phyloP scores from a whole-genome alignment of 208 protist genomes.

The Acanthamoeba culbertsoni region DNA sequence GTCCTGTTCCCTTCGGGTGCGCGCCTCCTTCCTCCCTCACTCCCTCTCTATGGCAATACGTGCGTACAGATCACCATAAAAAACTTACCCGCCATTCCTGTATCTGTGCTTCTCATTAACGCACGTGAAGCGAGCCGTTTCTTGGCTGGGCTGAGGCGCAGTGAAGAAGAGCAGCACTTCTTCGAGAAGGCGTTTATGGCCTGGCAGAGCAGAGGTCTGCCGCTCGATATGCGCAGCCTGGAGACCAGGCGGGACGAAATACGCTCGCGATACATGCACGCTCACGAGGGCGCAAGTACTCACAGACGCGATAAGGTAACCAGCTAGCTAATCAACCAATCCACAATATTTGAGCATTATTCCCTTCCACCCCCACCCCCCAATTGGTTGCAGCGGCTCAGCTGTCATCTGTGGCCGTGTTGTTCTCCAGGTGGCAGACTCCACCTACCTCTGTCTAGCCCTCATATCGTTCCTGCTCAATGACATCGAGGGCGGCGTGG shows the following conservation, averaged over 20 bases:
- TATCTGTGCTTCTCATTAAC: background rate
- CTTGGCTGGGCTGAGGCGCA: background rate
- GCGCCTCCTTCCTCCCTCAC: background rate
- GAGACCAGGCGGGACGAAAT: background rate
- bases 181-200: background rate
- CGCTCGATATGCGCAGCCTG: background rate
- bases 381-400: too few relatives aligned
- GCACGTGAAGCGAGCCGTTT: background rate
- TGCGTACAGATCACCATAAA: too few relatives aligned
- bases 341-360: too few relatives aligned
- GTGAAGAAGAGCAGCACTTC: background rate
- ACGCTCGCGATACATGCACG: background rate
- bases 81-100: background rate
- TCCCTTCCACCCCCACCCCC: too few relatives aligned
- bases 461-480: background rate
- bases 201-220: slow-evolving; percentile 9
- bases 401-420: too few relatives aligned
- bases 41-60: background rate
- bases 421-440: background rate
- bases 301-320: too few relatives aligned
- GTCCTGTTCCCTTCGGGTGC: background rate
- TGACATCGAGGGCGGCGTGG: background rate
- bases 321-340: background rate
- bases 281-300: too few relatives aligned
- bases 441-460: background rate